Conservation (phyloP, 2,329 filamentous ascomycete genomes). For the Aspergillus tamarii region DNA sequence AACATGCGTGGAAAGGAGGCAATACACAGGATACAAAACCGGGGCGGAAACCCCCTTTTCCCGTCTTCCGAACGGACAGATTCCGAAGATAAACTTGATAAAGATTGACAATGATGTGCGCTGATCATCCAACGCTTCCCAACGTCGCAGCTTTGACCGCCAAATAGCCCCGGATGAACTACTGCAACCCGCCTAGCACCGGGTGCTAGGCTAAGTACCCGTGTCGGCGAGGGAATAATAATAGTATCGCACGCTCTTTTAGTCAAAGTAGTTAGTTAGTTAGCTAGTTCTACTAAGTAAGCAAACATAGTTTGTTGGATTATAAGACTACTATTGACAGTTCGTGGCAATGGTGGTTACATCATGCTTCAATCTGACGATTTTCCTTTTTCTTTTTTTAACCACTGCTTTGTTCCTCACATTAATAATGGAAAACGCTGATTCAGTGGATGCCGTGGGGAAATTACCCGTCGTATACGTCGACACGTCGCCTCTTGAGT, state of each 20-base stretch:
- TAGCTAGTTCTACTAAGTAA: neutral
- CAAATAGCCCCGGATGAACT: constrained; percentile 27
- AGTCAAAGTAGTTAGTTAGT: neutral
- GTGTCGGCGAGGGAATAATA: neutral
- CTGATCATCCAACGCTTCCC: constrained; percentile 29
- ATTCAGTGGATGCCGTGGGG: neutral
- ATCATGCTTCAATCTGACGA: neutral
- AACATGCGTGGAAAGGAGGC: neutral
- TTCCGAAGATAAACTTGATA: constrained; percentile 20
- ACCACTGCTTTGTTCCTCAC: no score
- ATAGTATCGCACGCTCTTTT: neutral
- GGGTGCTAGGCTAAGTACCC: constrained; percentile 2
- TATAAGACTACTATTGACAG: constrained; percentile 1
- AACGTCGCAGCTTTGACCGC: constrained; percentile 28
- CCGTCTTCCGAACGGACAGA: constrained; percentile 11
- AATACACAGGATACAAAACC: neutral
- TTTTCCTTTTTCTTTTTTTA: neutral
- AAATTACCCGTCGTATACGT: neutral
- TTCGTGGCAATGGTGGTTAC: neutral
- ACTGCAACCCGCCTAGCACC: constrained; percentile 27
- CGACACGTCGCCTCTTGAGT: neutral
- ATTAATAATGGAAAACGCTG: neutral
- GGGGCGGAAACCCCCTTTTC: constrained; percentile 2
- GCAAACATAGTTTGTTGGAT: neutral
- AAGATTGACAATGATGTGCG: constrained; percentile 23